A percentile compares a stretch with the other conserved stretches of the same genome.
phyloP scores from a whole-genome alignment of 1,284 basidiomycete genomes.

The Naganishia cerealis region DNA sequence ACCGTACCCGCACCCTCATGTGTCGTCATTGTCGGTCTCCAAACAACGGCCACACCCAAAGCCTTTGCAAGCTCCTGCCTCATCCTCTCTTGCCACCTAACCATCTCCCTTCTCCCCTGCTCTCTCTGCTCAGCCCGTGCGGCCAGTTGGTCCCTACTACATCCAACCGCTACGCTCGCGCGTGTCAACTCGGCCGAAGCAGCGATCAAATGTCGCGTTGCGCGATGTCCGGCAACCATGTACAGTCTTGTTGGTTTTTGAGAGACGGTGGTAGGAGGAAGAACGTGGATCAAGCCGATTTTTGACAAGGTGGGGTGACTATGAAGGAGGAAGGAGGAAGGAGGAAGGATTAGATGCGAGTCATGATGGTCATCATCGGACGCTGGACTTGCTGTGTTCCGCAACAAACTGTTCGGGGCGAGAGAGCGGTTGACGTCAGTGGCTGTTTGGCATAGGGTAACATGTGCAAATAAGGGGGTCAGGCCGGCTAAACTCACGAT shows the following conservation, averaged over 20 bases:
- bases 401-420: conserved; percentile 64
- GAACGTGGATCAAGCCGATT: conserved; percentile 48
- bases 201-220: conserved; percentile 63
- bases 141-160: conserved; percentile 65
- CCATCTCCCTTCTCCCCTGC: conserved; percentile 64
- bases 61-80: conserved; percentile 67
- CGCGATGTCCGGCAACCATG: conserved; percentile 76
- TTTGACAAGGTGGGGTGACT: conserved; percentile 44
- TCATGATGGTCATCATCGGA: conserved; percentile 17
- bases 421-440: conserved; percentile 11
- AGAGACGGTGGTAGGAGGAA: conserved; percentile 49
- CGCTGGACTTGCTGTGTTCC: conserved; percentile 65
- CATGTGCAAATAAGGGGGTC: neutral
- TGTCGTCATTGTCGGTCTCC: conserved; percentile 38
- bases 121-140: conserved; percentile 68
- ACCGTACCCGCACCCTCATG: neutral
- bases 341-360: conserved; percentile 60
- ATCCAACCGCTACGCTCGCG: conserved; percentile 65
- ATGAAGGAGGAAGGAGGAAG: neutral
- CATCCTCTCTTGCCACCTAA: conserved; percentile 65
- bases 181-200: conserved; percentile 62
- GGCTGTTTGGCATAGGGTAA: neutral
- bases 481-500: conserved; percentile 59
- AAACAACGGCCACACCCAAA: conserved; percentile 59
- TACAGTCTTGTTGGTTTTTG: conserved; percentile 67